Base-by-base conservation (phyloP, 768 basidiomycete species). In the Pleurotus tuoliensis region DNA sequence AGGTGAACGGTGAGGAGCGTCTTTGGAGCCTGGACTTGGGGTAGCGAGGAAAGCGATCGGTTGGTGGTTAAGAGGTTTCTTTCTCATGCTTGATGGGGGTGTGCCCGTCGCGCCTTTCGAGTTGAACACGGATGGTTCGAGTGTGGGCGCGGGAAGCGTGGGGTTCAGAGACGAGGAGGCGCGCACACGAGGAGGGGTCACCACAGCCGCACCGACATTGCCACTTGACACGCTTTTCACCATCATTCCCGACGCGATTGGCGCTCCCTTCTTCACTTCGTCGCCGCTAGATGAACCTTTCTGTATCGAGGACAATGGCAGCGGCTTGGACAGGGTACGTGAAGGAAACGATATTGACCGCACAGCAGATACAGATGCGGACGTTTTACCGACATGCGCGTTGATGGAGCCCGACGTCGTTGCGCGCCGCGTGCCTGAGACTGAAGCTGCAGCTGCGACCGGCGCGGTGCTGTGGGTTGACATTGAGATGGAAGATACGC, bases 391-490 rank as follows among this genome's bases (percentile, higher is more conserved):
- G 11, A 25, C 16, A n/a, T 22, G 8, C 51, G 39, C 22, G 37
- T 39, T 53, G n/a, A 30, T 7, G 8, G 46, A 16, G 2, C 18
- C 15, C 46, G 46, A 47, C 22, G 39, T 40, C 12, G 51, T 53
- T 22, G 51, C 18, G 13, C 39, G 37, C 18, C 51, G 37, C 15
- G 41, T 25, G 27, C 37, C 51, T 22, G 51, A 53, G 9, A 53
- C 38, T 6, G 62, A 59, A 3, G 41, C 27, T 8, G 25, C 48
- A 50, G 30, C 30, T 3, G 38, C 38, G 37, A 58, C 60, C 1
- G 62, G 56, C 16, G 58, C 58, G 2, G 57, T 59, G 11, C 57
- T 37, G 8, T 58, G 58, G 4, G 62, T 41, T 53, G 49, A 18
- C 47, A 45, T 43, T 52, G 56, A 20, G 39, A 27, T 27, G 55